Evolutionary conservation across 768 basidiomycete genomes (phyloP).

Genomic region (Dentipellis fragilis): DNA sequence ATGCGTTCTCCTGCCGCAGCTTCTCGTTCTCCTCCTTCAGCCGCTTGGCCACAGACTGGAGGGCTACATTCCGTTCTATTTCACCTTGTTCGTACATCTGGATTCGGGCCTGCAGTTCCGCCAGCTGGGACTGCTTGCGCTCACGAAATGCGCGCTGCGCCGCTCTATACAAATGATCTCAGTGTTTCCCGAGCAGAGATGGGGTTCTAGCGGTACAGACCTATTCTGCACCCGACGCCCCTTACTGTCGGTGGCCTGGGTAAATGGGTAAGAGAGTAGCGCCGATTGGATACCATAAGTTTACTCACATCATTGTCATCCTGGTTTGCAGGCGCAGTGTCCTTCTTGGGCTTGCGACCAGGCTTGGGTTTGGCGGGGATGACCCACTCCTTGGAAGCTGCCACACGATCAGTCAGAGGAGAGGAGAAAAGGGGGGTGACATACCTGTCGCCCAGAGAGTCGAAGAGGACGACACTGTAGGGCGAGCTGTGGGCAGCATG

Average conservation of each 20-base stretch:
- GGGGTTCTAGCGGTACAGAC: slow-evolving; percentile 17
- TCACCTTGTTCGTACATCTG: slow-evolving; percentile 87
- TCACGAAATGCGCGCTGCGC: slow-evolving; percentile 88
- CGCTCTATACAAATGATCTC: slow-evolving; percentile 36
- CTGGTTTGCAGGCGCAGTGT: slow-evolving; percentile 26
- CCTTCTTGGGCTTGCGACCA: slow-evolving; percentile 81
- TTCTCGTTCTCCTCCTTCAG: slow-evolving; percentile 81
- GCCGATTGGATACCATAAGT: not conserved
- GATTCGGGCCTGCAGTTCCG: slow-evolving; percentile 78
- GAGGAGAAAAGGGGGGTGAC: slow-evolving; percentile 6
- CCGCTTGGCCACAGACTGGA: slow-evolving; percentile 74
- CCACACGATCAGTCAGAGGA: slow-evolving; percentile 5
- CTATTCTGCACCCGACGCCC: slow-evolving; percentile 73
- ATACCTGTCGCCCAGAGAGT: slow-evolving; percentile 72
- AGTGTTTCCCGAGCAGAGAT: no score
- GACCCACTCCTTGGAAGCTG: slow-evolving; percentile 87
- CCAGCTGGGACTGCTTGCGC: slow-evolving; percentile 80
- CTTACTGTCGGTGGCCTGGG: slow-evolving; percentile 34
- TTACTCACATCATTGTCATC: slow-evolving; percentile 42
- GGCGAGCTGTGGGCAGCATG: slow-evolving; percentile 6
- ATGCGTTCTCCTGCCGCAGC: slow-evolving; percentile 56
- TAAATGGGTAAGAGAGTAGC: slow-evolving; percentile 12
- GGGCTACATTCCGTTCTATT: slow-evolving; percentile 74
- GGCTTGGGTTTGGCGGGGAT: slow-evolving; percentile 82
- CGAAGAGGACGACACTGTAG: slow-evolving; percentile 32